Conservation (phyloP, 108 stramenopile species). For the Ochromonas danica region DNA sequence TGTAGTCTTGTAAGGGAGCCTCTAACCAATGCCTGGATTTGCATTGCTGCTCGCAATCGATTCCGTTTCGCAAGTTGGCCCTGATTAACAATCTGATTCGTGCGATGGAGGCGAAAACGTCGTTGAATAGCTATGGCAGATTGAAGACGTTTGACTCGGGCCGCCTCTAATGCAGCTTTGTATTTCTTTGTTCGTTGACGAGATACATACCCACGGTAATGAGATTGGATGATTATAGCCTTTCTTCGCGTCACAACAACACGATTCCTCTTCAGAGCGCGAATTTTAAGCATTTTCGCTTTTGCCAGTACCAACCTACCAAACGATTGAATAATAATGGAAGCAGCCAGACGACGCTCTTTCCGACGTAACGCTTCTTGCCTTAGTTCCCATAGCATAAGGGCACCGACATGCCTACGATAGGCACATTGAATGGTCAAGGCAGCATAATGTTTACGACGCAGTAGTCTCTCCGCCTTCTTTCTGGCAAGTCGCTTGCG, state of each 20-base stretch:
- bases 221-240: conserved; percentile 5
- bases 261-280: background rate
- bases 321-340: background rate
- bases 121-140: conserved; percentile 12
- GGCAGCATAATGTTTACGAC: too few species aligned
- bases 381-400: background rate
- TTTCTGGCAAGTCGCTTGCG: background rate
- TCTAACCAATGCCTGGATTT: conserved; percentile 5
- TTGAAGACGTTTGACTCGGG: background rate
- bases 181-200: background rate
- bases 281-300: background rate
- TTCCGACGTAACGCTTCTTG: background rate
- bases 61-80: background rate
- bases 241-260: background rate
- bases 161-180: background rate
- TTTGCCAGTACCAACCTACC: background rate
- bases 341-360: background rate
- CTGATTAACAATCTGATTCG: background rate
- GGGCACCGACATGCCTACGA: too few species aligned
- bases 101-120: conserved; percentile 1
- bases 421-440: too few species aligned
- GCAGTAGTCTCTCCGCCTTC: background rate
- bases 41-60: background rate
- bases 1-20: conserved; percentile 1
- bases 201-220: conserved; percentile 8